phyloP scores from a whole-genome alignment of 2,329 filamentous ascomycete genomes.

The Diaporthe sp. region DNA sequence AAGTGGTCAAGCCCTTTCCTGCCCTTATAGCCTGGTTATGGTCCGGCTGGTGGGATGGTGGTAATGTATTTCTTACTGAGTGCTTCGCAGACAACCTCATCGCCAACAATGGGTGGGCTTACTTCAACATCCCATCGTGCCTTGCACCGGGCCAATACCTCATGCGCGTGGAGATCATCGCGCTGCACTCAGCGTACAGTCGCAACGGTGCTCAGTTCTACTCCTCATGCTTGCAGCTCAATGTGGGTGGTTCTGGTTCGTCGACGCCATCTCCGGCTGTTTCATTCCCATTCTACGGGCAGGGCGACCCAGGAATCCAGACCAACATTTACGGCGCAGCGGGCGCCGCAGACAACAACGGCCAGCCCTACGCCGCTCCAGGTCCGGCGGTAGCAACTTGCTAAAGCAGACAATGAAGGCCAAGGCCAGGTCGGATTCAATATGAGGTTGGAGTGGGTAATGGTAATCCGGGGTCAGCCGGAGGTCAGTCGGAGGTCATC shows the following conservation, averaged over 20 bases:
- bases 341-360: constrained; percentile 58
- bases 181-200: constrained; percentile 63
- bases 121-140: constrained; percentile 64
- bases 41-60: neutral
- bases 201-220: constrained; percentile 59
- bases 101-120: constrained; percentile 59
- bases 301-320: constrained; percentile 59
- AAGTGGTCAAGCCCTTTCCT: neutral
- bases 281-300: constrained; percentile 61
- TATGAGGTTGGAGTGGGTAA: neutral
- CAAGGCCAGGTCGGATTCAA: neutral
- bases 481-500: neutral
- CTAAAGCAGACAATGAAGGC: constrained; percentile 39
- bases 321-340: constrained; percentile 62
- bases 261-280: constrained; percentile 54
- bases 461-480: neutral
- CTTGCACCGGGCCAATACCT: constrained; percentile 69
- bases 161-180: constrained; percentile 67
- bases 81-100: constrained; percentile 55
- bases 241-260: constrained; percentile 55
- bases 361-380: constrained; percentile 56
- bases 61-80: neutral
- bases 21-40: neutral
- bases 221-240: constrained; percentile 59
- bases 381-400: constrained; percentile 53